A percentile compares a stretch with the other conserved stretches of the same genome.
phyloP scores from a whole-genome alignment of 495 filamentous ascomycete genomes.

The Glonium stellatum region DNA sequence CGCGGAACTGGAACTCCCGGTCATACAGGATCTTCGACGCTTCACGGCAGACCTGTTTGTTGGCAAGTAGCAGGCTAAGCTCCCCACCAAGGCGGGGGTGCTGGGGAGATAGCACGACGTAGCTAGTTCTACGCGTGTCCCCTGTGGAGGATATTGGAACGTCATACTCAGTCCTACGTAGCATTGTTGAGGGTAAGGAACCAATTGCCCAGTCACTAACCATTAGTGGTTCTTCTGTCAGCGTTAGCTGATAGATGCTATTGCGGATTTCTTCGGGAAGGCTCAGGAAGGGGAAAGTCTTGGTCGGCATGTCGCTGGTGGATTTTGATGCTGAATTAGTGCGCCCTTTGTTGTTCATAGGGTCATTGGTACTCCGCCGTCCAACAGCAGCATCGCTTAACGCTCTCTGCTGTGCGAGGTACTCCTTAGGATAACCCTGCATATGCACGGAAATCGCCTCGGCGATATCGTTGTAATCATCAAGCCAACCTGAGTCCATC shows the following conservation, averaged over 20 bases:
- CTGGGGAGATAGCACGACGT: neutral
- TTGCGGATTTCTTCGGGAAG: slow-evolving; percentile 7
- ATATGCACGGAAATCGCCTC: neutral
- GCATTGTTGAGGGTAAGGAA: neutral
- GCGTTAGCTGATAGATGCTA: slow-evolving; percentile 1
- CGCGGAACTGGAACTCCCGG: slow-evolving; percentile 4
- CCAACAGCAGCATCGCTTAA: neutral
- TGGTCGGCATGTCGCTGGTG: neutral
- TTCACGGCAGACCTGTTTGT: neutral
- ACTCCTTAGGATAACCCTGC: slow-evolving; percentile 8
- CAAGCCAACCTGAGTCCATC: slow-evolving; percentile 13
- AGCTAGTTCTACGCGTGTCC: slow-evolving; percentile 4
- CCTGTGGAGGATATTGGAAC: slow-evolving; percentile 1
- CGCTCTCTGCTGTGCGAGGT: slow-evolving; percentile 3
- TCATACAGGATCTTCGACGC: neutral
- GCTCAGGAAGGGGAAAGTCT: slow-evolving; percentile 6
- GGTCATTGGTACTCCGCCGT: neutral
- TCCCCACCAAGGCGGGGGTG: neutral
- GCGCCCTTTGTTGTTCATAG: neutral
- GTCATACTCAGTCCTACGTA: slow-evolving; percentile 10
- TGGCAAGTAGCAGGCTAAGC: slow-evolving; percentile 9
- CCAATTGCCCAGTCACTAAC: slow-evolving; percentile 12
- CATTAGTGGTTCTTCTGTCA: neutral
- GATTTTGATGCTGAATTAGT: neutral
- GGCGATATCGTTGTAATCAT: slow-evolving; percentile 5